These are phyloP conservation scores for Salix arbutifolia DNA, from an alignment of 345 rosid genomes.

Conservation along the genomic window DNA sequence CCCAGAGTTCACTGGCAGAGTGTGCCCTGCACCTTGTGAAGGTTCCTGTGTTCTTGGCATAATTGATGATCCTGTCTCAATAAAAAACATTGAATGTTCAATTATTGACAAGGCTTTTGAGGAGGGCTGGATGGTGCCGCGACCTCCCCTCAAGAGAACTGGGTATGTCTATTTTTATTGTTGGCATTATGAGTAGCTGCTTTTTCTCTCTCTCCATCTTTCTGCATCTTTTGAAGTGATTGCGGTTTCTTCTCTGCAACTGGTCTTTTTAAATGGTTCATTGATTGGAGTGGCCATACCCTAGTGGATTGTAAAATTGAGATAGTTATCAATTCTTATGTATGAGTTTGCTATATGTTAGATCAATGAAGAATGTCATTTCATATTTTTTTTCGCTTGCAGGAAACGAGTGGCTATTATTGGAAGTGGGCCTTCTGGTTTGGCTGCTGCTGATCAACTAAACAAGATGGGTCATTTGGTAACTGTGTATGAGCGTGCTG, in stretches of 20 bases:
- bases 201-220: neutral
- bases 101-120: slow-evolving; percentile 94
- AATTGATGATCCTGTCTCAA: slow-evolving; percentile 97
- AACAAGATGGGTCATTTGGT: slow-evolving; percentile 93
- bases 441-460: slow-evolving; percentile 98
- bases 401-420: slow-evolving; percentile 82
- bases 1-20: slow-evolving; percentile 99
- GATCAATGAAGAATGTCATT: neutral
- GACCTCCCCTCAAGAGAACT: slow-evolving; percentile 80
- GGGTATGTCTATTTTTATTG: slow-evolving; percentile 47
- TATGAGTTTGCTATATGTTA: neutral
- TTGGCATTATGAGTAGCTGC: neutral
- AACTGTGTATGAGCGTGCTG: slow-evolving; percentile 94
- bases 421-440: slow-evolving; percentile 97
- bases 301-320: neutral
- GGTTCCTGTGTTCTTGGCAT: slow-evolving; percentile 99
- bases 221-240: neutral
- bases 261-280: neutral
- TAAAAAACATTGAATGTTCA: slow-evolving; percentile 83
- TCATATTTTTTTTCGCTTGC: slow-evolving; percentile 18
- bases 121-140: slow-evolving; percentile 98
- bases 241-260: neutral
- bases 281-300: neutral
- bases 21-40: slow-evolving; percentile 99
- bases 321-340: neutral